Base-by-base conservation (phyloP, 2,329 filamentous ascomycete genomes). In the Penicillium brevicompactum region DNA sequence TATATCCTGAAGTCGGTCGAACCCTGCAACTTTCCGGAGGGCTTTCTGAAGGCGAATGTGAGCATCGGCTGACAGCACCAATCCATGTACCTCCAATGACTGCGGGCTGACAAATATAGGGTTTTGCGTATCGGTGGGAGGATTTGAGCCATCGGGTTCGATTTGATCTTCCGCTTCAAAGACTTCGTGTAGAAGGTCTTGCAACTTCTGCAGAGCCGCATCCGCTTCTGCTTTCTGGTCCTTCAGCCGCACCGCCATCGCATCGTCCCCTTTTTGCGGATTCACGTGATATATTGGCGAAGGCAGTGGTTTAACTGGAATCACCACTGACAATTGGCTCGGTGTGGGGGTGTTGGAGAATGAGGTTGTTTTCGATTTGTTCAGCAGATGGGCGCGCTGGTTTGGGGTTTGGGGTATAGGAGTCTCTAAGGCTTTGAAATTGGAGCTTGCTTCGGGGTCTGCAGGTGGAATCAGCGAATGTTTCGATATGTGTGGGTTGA, bases 141-240 rank as follows among this genome's bases (percentile, higher is more conserved):
- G 61, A 46, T 70, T 72, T 21, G 77, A 78, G 6, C 69, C 84
- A 72, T 82, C 85, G 58, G 74, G 80, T 73, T 81, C 87, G 55
- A 80, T 80, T 69, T 85, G 83, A 65, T 92, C 87, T 67, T 96
- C 91, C 5, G 89, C 88, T 60, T 90, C 84, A 62, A 92, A 91
- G 14, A 96, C 82, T 22, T 87, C 85, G 50, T 85, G 80, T 3
- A 95, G 78, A 46, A 92, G 82, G 37, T 83, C 82, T 53, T 88
- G 84, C 11, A 99, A 77, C 51, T 87, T 86, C 50, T 87, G 78
- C 44, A 92, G 80, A 42, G 90, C 88, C 10, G 85, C 82, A 64
- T 96, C 87, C 4, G 88, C 89, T 66, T 92, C 87, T 64, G 95
- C 87, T 48, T 88, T 87, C 71, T 96, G 90, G 67, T 95, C 91